Percentiles rank a stretch among this genome's conserved stretches.
Conservation (phyloP, 1,284 basidiomycete species). For the Farysia itapuensis region DNA sequence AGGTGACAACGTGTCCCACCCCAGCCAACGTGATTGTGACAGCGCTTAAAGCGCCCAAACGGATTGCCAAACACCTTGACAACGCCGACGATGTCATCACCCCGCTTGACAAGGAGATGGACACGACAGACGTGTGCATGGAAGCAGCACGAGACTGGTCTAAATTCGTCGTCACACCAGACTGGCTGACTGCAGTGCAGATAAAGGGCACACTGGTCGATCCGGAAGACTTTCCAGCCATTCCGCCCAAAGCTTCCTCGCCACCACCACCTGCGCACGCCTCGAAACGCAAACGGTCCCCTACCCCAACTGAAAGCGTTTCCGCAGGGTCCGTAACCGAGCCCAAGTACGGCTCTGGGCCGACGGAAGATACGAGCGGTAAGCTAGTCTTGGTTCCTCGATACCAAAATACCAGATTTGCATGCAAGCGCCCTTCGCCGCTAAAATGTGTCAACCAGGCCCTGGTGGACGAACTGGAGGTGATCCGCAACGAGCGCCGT, state of each 20-base stretch:
- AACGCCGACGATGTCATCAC: constrained; percentile 1
- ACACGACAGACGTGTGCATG: constrained; percentile 2
- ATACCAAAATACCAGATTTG: constrained; percentile 36
- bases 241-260: background rate
- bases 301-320: background rate
- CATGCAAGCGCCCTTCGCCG: constrained; percentile 46
- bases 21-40: constrained; percentile 31
- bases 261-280: background rate
- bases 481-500: constrained; percentile 43
- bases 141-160: constrained; percentile 18
- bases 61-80: constrained; percentile 17
- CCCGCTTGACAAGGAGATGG: background rate
- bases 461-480: constrained; percentile 46
- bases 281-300: background rate
- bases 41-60: constrained; percentile 21
- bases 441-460: constrained; percentile 45
- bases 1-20: constrained; percentile 6
- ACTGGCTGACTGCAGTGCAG: constrained; percentile 18
- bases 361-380: background rate
- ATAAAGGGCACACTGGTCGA: constrained; percentile 14
- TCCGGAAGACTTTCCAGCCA: constrained; percentile 24
- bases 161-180: constrained; percentile 20
- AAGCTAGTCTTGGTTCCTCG: constrained; percentile 1
- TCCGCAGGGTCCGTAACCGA: background rate
- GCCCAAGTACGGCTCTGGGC: background rate